Evolutionary conservation across 2,329 filamentous ascomycete species (phyloP).

Genomic region (Cladosporium austrohemisphaericum): DNA sequence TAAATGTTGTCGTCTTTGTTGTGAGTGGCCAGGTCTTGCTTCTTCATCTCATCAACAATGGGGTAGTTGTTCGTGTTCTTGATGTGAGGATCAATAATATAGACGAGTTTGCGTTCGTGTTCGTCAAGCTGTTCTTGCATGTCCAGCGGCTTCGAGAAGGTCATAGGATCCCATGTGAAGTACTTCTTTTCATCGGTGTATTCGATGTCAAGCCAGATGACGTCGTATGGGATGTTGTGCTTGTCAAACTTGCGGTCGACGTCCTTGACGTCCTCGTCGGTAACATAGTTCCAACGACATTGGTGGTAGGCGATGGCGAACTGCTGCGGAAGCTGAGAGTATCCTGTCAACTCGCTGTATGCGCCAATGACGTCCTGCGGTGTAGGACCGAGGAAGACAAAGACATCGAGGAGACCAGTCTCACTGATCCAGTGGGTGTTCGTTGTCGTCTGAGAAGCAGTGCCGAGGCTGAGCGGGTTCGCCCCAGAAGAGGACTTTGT

Average conservation of each 20-base stretch:
- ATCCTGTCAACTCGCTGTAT: slow-evolving; percentile 88
- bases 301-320: slow-evolving; percentile 94
- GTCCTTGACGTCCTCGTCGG: slow-evolving; percentile 93
- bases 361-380: slow-evolving; percentile 75
- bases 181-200: slow-evolving; percentile 97
- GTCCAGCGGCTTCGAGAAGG: slow-evolving; percentile 76
- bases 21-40: slow-evolving; percentile 76
- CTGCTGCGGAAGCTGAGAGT: slow-evolving; percentile 83
- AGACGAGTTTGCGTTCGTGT: slow-evolving; percentile 83
- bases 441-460: slow-evolving; percentile 67
- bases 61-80: slow-evolving; percentile 81
- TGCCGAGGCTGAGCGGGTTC: slow-evolving; percentile 74
- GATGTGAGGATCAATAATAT: slow-evolving; percentile 96
- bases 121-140: slow-evolving; percentile 87
- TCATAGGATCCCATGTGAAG: slow-evolving; percentile 92
- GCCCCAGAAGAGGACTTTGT: slow-evolving; percentile 69
- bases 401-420: slow-evolving; percentile 81
- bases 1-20: slow-evolving; percentile 88
- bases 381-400: slow-evolving; percentile 87
- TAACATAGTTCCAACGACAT: slow-evolving; percentile 98
- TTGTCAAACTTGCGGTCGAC: slow-evolving; percentile 97
- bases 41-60: slow-evolving; percentile 76
- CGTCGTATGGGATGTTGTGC: slow-evolving; percentile 91
- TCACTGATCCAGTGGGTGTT: slow-evolving; percentile 98
- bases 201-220: slow-evolving; percentile 98